These are phyloP conservation scores for Bolboschoenoplectus hybrid DNA, from an alignment of 202 grass and related monocot species.

Conservation along the genomic window DNA sequence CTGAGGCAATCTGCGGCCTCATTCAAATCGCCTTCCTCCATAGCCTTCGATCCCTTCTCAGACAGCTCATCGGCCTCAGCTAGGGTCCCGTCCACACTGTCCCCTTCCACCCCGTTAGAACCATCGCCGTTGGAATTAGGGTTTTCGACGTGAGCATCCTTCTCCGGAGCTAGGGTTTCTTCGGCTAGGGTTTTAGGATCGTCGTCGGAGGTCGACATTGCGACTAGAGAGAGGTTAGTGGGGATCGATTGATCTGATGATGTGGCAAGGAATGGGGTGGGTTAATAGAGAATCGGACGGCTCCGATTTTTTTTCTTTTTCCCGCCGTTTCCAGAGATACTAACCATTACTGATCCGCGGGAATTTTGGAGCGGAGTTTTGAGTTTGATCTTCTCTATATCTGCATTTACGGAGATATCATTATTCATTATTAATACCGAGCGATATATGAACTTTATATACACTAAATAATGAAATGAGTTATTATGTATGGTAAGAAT, in stretches of 20 bases:
- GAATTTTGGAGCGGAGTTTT: background rate
- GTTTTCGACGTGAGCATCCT: background rate
- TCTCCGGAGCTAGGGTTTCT: background rate
- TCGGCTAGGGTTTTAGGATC: constrained; percentile 38
- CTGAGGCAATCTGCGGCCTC: constrained; percentile 54
- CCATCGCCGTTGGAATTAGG: constrained; percentile 28
- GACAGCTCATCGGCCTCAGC: constrained; percentile 48
- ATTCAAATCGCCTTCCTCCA: constrained; percentile 50
- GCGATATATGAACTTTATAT: no score
- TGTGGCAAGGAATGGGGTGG: background rate
- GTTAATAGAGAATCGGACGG: constrained; percentile 21
- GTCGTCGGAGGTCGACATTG: constrained; percentile 28
- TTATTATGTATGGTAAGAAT: no score
- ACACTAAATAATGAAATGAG: no score
- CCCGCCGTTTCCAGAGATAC: constrained; percentile 8
- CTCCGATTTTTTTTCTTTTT: constrained; percentile 22
- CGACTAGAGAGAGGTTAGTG: background rate
- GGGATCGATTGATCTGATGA: background rate
- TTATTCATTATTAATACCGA: no score
- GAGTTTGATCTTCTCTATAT: background rate
- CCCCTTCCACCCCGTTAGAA: constrained; percentile 6
- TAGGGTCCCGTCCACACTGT: constrained; percentile 39
- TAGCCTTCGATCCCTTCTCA: constrained; percentile 52
- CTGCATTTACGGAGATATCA: no score
- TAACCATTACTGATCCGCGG: background rate